phyloP scores from a whole-genome alignment of 2,329 filamentous ascomycete genomes.

The Fusarium papillatum region DNA sequence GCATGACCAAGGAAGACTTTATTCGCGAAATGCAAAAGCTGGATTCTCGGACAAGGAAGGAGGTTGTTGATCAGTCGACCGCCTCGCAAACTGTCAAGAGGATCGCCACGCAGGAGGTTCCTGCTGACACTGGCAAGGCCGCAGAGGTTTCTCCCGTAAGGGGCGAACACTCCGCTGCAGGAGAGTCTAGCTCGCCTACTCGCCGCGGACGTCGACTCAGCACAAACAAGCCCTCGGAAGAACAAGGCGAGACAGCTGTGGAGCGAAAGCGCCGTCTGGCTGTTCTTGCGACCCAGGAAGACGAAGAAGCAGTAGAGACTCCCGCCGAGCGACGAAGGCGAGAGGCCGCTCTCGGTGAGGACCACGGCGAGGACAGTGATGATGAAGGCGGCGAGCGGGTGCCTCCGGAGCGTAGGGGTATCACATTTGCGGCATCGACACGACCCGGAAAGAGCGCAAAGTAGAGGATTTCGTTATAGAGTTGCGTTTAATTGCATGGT shows the following conservation, averaged over 20 bases:
- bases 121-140: conserved; percentile 34
- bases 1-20: conserved; percentile 87
- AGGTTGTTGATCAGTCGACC: conserved; percentile 65
- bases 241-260: conserved; percentile 73
- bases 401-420: conserved; percentile 66
- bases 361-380: conserved; percentile 55
- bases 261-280: conserved; percentile 77
- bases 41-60: conserved; percentile 73
- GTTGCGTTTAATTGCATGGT: conserved; percentile 34
- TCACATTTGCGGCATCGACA: conserved; percentile 69
- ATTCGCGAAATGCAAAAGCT: conserved; percentile 80
- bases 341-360: conserved; percentile 79
- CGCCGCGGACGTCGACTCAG: conserved; percentile 22
- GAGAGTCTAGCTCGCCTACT: conserved; percentile 29
- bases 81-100: conserved; percentile 64
- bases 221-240: conserved; percentile 35
- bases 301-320: conserved; percentile 70
- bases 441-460: conserved; percentile 33
- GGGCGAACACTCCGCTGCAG: background rate
- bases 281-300: conserved; percentile 59
- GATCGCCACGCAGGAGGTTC: conserved; percentile 58
- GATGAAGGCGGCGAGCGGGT: conserved; percentile 70
- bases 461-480: conserved; percentile 22
- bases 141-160: conserved; percentile 31
- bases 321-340: conserved; percentile 81